Evolutionary conservation across 2,329 filamentous ascomycete genomes (phyloP).

Genomic region (Fusarium foetens): DNA sequence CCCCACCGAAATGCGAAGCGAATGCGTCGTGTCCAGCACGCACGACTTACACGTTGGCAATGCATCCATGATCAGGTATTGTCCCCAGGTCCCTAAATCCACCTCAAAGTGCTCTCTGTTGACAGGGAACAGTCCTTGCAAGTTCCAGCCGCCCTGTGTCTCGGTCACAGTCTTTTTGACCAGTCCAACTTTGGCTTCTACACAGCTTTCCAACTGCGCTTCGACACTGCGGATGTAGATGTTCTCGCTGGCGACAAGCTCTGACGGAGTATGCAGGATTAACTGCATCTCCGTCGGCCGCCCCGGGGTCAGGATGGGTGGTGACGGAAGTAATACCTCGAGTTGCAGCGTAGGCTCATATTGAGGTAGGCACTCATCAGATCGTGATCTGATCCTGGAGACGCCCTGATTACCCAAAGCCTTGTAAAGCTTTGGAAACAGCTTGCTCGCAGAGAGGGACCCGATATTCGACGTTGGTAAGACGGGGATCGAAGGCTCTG

Average conservation of each 20-base stretch:
- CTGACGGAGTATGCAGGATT: neutral
- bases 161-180: rapidly evolving
- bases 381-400: neutral
- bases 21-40: neutral
- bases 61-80: neutral
- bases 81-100: neutral
- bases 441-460: neutral
- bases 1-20: neutral
- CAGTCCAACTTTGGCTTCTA: neutral
- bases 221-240: neutral
- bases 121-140: rapidly evolving
- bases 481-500: neutral
- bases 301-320: rapidly evolving
- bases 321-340: neutral
- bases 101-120: neutral
- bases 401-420: neutral
- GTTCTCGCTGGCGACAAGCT: neutral
- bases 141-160: neutral
- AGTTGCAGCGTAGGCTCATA: neutral
- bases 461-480: neutral
- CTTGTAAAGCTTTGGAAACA: neutral
- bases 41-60: neutral
- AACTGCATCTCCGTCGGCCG: rapidly evolving
- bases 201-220: rapidly evolving
- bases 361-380: neutral